Conservation (phyloP, 768 basidiomycete genomes). For the Tremella yokohamensis region DNA sequence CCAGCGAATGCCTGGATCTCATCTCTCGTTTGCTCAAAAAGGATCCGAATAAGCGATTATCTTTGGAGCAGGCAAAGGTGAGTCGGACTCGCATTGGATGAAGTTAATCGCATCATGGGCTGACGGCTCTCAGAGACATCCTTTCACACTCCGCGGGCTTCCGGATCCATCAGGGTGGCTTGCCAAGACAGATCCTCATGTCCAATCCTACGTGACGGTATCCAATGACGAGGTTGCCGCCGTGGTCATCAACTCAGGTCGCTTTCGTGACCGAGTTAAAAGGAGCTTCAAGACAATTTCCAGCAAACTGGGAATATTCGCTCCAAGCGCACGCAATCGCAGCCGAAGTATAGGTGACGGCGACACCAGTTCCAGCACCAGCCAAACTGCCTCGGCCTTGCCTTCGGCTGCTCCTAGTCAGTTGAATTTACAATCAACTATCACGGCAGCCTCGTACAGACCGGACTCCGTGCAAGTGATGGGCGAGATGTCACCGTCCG, state of each 20-base stretch:
- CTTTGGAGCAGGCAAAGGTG: constrained; percentile 79
- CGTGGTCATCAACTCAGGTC: constrained; percentile 52
- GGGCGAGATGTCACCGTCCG: constrained; percentile 3
- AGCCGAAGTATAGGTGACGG: constrained; percentile 40
- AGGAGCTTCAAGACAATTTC: constrained; percentile 44
- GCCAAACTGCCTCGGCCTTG: not conserved
- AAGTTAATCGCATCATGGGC: too few species aligned
- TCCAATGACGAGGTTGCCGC: constrained; percentile 72
- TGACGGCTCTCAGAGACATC: constrained; percentile 48
- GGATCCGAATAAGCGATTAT: constrained; percentile 68
- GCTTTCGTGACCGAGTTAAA: constrained; percentile 43
- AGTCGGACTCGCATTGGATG: constrained; percentile 15
- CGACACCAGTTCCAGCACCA: constrained; percentile 8
- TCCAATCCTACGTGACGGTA: constrained; percentile 59
- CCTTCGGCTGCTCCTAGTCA: constrained; percentile 9
- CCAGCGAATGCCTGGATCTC: constrained; percentile 64
- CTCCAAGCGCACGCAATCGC: constrained; percentile 25
- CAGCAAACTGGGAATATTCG: constrained; percentile 33
- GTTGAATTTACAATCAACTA: constrained; percentile 9
- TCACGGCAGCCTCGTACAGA: not conserved
- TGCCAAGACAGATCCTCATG: constrained; percentile 58
- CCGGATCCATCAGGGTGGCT: constrained; percentile 69
- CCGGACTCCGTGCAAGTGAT: not conserved
- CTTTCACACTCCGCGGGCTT: constrained; percentile 59
- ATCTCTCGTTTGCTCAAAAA: constrained; percentile 77